Base-by-base conservation (phyloP, 1,284 basidiomycete species). In the Mrakiaceae sp. region DNA sequence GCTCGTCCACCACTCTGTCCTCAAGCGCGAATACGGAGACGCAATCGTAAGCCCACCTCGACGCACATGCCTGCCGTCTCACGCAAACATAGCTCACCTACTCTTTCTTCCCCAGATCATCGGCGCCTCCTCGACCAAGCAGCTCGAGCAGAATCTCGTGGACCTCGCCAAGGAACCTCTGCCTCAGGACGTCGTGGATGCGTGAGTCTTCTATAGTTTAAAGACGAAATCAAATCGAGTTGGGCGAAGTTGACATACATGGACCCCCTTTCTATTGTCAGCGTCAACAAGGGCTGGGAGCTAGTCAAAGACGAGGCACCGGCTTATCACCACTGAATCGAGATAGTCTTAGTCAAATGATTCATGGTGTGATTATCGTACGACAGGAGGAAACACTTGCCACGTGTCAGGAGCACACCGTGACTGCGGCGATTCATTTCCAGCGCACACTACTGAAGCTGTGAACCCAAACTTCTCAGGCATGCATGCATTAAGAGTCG, bases 161-260 rank as follows among this genome's bases (percentile, higher is more conserved):
- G 73, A 75, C 67, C 67, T 76, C 27, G 79, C 80, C 72, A 79
- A 80, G 68, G 82, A 81, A 0, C 81, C 81, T 11, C 72, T 83
- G 14, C 79, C 81, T 0, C 74, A 81, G 55, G 80, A 81, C 27
- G 78, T 84, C 14, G 71, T 82, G 27, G 71, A 55, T 10, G 39
- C 27, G 61, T 63, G 49, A 43, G 54, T 14, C 12, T 56, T 27
- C 39, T 27, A 27, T 27, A 27, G 27, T 27, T 27, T 27, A 27
- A 27, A 27, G 27, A 27, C 27, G 27, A 27, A 27, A 1, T 27
- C 27, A 27, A 27, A 27, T 27, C 27, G 27, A 27, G 27, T 27
- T 1, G 27, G 2, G 27, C 27, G 27, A 27, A 27, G 27, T 27
- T 27, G 27, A 27, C 27, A 27, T 27, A 27, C 1, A 27, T 27